These are phyloP conservation scores for Hemileccinum rubropunctum DNA, from an alignment of 768 basidiomycete genomes.

Conservation along the genomic window DNA sequence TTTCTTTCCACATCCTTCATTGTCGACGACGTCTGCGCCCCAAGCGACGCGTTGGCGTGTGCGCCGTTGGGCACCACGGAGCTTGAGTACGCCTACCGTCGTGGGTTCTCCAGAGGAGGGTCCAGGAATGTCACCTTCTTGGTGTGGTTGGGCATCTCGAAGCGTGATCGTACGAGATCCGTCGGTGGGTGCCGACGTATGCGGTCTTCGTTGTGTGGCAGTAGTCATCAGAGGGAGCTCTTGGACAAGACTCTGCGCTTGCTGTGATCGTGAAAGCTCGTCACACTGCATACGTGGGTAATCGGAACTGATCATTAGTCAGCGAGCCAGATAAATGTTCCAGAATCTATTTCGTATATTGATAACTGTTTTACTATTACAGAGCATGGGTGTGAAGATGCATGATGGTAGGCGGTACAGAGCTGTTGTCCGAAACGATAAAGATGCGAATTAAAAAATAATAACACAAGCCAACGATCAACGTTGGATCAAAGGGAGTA, in stretches of 20 bases:
- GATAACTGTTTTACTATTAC: conserved; percentile 21
- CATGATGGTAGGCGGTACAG: conserved; percentile 25
- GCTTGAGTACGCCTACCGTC: conserved; percentile 50
- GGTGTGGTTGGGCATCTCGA: conserved; percentile 33
- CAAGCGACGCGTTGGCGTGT: conserved; percentile 67
- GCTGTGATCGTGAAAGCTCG: no score
- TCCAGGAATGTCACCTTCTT: conserved; percentile 23
- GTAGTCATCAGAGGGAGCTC: conserved; percentile 16
- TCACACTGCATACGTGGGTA: no score
- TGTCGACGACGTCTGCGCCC: conserved; percentile 85
- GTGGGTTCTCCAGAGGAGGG: conserved; percentile 19
- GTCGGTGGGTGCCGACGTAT: conserved; percentile 44
- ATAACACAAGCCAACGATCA: conserved; percentile 29
- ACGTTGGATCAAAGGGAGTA: conserved; percentile 18
- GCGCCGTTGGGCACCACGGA: conserved; percentile 51
- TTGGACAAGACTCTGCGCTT: no score
- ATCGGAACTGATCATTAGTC: no score
- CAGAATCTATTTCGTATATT: conserved; percentile 13
- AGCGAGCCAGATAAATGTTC: no score
- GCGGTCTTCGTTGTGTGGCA: conserved; percentile 29
- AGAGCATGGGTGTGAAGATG: conserved; percentile 21
- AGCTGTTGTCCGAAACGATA: conserved; percentile 20
- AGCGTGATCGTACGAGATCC: conserved; percentile 57
- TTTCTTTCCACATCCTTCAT: conserved; percentile 86
- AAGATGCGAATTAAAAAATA: conserved; percentile 19